Evolutionary conservation across 2,329 filamentous ascomycete genomes (phyloP), one percentile per base, ranked within the genome.

Genomic region (Cercospora zeina): DNA sequence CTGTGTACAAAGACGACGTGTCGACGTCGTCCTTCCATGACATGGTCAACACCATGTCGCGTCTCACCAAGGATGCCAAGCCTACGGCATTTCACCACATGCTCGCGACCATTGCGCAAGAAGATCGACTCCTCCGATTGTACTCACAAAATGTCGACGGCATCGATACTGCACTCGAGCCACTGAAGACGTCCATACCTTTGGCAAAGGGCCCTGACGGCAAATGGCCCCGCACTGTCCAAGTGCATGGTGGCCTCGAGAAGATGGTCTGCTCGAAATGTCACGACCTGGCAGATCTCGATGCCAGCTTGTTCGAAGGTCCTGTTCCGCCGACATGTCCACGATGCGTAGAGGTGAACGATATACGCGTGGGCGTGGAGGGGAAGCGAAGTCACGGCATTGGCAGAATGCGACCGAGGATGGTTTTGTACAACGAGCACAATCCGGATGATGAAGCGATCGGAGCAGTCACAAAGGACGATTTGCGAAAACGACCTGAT

Each of bases 181-280:
- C 93, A 2, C 80, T 99, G 8, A 83, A 84, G 27, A 97, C 95
- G 0, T 83, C 84, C 56, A 87, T 96, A 1, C 95, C 95, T 1
- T 81, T 99, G 11, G 88, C 88, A 64, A 82, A 85, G 67, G 70
- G 72, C 19, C 67, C 68, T 9, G 96, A 95, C 74, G 92, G 87
- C 0, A 93, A 93, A 14, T 99, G 95, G 95, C 95, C 95, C 2
- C 87, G 87, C 67, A 96, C 95, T 0, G 86, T 99, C 64, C 95
- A 97, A 76, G 83, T 99, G 8, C 95, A 99, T 70, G 95, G 95
- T 37, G 93, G 93, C 16, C 83, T 99, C 36, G 88, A 92, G 71
- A 95, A 96, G 75, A 97, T 97, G 93, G 89, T 96, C 14, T 99
- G 95, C 77, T 91, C 91, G 49, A 97, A 97, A 76, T 99, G 95